These are phyloP conservation scores for Dendryphion nanum DNA, from an alignment of 2,329 filamentous ascomycete species.

Conservation along the genomic window DNA sequence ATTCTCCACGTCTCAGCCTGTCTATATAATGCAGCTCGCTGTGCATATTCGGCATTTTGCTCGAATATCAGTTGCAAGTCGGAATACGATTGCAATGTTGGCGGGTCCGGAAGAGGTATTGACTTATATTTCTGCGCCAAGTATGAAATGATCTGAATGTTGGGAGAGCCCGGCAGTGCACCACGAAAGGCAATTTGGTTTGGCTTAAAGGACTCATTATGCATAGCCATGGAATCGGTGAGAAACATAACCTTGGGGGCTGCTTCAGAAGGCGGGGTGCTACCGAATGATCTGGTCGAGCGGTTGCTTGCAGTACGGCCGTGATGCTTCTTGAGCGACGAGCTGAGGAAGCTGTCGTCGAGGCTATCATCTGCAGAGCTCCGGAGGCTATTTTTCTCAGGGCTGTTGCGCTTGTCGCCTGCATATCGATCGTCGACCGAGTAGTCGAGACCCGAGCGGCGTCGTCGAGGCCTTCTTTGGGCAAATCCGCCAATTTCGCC, in stretches of 20 bases:
- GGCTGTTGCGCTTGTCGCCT: conserved; percentile 44
- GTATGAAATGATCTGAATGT: conserved; percentile 40
- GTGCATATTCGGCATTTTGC: conserved; percentile 55
- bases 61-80: conserved; percentile 46
- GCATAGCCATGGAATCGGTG: conserved; percentile 49
- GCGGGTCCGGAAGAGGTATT: conserved; percentile 38
- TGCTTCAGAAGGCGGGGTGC: conserved; percentile 52
- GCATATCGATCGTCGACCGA: conserved; percentile 31
- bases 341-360: conserved; percentile 55
- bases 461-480: conserved; percentile 50
- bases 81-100: conserved; percentile 36
- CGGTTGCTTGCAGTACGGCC: conserved; percentile 47
- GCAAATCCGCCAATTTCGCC: conserved; percentile 57
- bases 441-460: conserved; percentile 42
- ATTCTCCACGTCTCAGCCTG: conserved; percentile 61
- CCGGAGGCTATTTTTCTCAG: conserved; percentile 48
- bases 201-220: conserved; percentile 38
- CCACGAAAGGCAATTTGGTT: conserved; percentile 52
- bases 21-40: conserved; percentile 49
- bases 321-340: conserved; percentile 48
- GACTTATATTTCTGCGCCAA: conserved; percentile 46
- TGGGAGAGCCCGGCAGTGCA: conserved; percentile 44
- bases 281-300: conserved; percentile 53
- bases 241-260: conserved; percentile 50
- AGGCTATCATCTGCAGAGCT: conserved; percentile 58